Evolutionary conservation across 768 basidiomycete species (phyloP).

Genomic region (Xanthoconium purpureum): DNA sequence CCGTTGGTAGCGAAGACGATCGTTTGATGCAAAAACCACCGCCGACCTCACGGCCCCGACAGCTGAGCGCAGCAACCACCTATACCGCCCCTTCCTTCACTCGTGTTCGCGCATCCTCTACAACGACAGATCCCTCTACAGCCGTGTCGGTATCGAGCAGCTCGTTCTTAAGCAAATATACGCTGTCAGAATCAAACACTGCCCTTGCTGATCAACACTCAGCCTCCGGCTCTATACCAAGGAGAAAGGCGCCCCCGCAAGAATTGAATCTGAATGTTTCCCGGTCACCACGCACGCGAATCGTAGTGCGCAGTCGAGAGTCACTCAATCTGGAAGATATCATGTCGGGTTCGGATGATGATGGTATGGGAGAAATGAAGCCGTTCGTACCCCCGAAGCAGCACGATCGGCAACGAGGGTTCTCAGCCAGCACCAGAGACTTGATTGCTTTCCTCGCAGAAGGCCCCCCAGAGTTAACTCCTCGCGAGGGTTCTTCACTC

Average conservation of each 20-base stretch:
- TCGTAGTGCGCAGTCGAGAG: slow-evolving; percentile 55
- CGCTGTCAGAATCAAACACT: slow-evolving; percentile 29
- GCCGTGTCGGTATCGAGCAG: not conserved
- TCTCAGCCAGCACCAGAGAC: slow-evolving; percentile 47
- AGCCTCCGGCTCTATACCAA: slow-evolving; percentile 20
- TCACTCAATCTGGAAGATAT: slow-evolving; percentile 74
- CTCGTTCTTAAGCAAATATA: slow-evolving; percentile 25
- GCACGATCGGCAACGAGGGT: slow-evolving; percentile 29
- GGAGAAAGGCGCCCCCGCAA: slow-evolving; percentile 26
- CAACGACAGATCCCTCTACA: slow-evolving; percentile 30
- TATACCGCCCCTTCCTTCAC: slow-evolving; percentile 24
- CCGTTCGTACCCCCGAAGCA: slow-evolving; percentile 42
- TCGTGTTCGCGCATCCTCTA: slow-evolving; percentile 32
- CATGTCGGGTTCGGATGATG: slow-evolving; percentile 68
- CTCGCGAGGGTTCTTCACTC: slow-evolving; percentile 40
- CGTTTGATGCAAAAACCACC: slow-evolving; percentile 27
- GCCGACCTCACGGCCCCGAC: slow-evolving; percentile 43
- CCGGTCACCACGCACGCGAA: slow-evolving; percentile 38
- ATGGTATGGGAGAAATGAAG: slow-evolving; percentile 34
- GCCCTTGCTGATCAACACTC: slow-evolving; percentile 27
- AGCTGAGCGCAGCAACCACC: slow-evolving; percentile 44
- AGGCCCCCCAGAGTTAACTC: slow-evolving; percentile 46
- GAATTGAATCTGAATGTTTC: slow-evolving; percentile 28
- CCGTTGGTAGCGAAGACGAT: slow-evolving; percentile 58
- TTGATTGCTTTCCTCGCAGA: slow-evolving; percentile 58